A percentile compares a stretch with the other conserved stretches of the same genome.
Evolutionary conservation across 192 early-diverging fungal species (phyloP).

Genomic region (Spizellomyces punctatus): DNA sequence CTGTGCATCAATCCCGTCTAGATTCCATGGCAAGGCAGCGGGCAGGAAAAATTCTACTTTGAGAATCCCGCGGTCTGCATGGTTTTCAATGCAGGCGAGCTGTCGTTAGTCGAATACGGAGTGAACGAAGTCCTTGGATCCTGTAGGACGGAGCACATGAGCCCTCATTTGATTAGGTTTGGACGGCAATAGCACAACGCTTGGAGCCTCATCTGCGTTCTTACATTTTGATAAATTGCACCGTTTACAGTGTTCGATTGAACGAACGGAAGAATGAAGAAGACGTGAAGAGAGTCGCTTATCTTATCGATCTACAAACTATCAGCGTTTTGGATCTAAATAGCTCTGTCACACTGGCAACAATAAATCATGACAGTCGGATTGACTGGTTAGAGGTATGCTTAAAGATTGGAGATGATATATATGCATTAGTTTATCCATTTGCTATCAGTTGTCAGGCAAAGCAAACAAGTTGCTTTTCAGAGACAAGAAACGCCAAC

Average conservation of each 20-base stretch:
- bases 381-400: constrained; percentile 66
- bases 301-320: constrained; percentile 63
- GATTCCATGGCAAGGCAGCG: constrained; percentile 62
- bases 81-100: constrained; percentile 69
- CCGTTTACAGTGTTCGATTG: constrained; percentile 51
- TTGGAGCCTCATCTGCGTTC: too few relatives aligned
- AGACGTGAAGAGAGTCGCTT: constrained; percentile 62
- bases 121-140: constrained; percentile 67
- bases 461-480: constrained; percentile 67
- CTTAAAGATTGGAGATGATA: background rate
- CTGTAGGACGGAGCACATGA: constrained; percentile 66
- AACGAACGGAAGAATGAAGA: constrained; percentile 60
- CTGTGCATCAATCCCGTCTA: background rate
- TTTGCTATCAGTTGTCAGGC: constrained; percentile 49
- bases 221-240: too few relatives aligned
- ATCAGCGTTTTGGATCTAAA: constrained; percentile 60
- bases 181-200: too few relatives aligned
- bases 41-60: constrained; percentile 64
- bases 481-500: constrained; percentile 59
- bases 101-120: constrained; percentile 67
- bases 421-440: constrained; percentile 1
- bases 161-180: constrained; percentile 62
- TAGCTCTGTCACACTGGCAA: constrained; percentile 43
- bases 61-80: constrained; percentile 65
- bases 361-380: constrained; percentile 57